Percentiles rank a stretch among this genome's conserved stretches.
Conservation (phyloP, 768 basidiomycete species). For the Tephrocybe sp. region DNA sequence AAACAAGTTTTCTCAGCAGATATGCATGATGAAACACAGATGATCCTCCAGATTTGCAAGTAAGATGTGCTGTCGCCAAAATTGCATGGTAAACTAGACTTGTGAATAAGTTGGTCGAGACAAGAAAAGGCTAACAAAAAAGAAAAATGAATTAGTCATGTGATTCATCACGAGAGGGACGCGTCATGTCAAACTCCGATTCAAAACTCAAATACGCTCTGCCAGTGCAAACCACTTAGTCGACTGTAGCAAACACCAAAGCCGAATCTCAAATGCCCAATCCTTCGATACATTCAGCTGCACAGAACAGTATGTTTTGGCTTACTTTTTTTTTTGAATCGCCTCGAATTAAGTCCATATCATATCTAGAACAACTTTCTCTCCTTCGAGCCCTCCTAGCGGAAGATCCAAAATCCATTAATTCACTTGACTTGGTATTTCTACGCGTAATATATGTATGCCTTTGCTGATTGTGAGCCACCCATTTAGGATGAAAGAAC, state of each 20-base stretch:
- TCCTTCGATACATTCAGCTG: slow-evolving; percentile 60
- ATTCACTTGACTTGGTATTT: slow-evolving; percentile 61
- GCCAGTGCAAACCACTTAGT: not conserved
- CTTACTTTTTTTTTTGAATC: not conserved
- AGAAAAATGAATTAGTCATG: slow-evolving; percentile 1
- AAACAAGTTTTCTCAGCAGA: no score
- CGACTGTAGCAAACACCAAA: not conserved
- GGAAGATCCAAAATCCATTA: slow-evolving; percentile 59
- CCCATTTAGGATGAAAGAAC: slow-evolving; percentile 67
- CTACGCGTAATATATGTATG: not conserved
- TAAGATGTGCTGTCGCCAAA: no score
- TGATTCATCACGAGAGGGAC: slow-evolving; percentile 8
- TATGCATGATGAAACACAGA: no score
- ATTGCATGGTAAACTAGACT: no score
- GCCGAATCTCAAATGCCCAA: slow-evolving; percentile 10
- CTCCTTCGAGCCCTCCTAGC: slow-evolving; percentile 64
- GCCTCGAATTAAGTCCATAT: not conserved
- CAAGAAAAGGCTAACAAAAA: not conserved
- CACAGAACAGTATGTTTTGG: slow-evolving; percentile 55
- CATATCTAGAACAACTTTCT: slow-evolving; percentile 59
- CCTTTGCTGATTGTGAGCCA: not conserved
- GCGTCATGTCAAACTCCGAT: not conserved
- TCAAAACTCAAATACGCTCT: not conserved
- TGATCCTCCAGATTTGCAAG: no score
- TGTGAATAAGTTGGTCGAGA: no score